Percentiles rank a stretch among this genome's conserved stretches.
These are phyloP conservation scores for Microbotryum silenes-acaulis DNA, from an alignment of 1,284 basidiomycete genomes.

Conservation along the genomic window DNA sequence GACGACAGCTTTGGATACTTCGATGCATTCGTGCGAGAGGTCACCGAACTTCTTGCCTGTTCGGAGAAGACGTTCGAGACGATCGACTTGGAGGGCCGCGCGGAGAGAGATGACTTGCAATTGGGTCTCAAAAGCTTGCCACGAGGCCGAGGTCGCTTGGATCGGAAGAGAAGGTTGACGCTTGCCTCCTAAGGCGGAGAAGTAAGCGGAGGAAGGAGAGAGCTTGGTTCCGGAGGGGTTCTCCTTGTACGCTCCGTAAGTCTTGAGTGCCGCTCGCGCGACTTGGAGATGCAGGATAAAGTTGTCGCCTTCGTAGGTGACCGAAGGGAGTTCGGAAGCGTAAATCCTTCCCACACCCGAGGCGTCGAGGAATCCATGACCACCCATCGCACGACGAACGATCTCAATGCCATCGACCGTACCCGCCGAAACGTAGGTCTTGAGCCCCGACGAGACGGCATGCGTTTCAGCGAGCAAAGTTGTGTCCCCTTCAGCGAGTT, in stretches of 20 bases:
- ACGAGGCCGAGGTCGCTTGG: neutral
- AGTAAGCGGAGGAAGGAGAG: slow-evolving; percentile 49
- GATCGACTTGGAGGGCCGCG: slow-evolving; percentile 53
- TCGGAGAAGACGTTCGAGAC: slow-evolving; percentile 43
- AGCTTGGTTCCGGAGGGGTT: slow-evolving; percentile 34
- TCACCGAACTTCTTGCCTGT: slow-evolving; percentile 36
- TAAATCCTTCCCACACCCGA: slow-evolving; percentile 59
- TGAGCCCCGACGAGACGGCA: slow-evolving; percentile 61
- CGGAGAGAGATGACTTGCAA: slow-evolving; percentile 35
- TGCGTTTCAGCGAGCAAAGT: slow-evolving; percentile 59
- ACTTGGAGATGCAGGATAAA: slow-evolving; percentile 66
- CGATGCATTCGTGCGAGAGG: slow-evolving; percentile 43
- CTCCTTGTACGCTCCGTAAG: slow-evolving; percentile 44
- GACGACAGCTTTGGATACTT: slow-evolving; percentile 56
- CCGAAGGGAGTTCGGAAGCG: slow-evolving; percentile 54
- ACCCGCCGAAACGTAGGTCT: slow-evolving; percentile 53
- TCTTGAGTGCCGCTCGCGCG: slow-evolving; percentile 59
- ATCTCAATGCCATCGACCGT: slow-evolving; percentile 57
- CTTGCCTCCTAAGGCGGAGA: slow-evolving; percentile 41
- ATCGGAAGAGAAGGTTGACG: neutral
- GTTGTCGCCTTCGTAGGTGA: slow-evolving; percentile 70
- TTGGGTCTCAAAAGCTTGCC: slow-evolving; percentile 4
- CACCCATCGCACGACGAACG: slow-evolving; percentile 63
- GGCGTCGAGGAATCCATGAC: slow-evolving; percentile 66
- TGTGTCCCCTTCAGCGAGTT: slow-evolving; percentile 51